phyloP scores from a whole-genome alignment of 2,329 filamentous ascomycete genomes.

The Alternaria solani region DNA sequence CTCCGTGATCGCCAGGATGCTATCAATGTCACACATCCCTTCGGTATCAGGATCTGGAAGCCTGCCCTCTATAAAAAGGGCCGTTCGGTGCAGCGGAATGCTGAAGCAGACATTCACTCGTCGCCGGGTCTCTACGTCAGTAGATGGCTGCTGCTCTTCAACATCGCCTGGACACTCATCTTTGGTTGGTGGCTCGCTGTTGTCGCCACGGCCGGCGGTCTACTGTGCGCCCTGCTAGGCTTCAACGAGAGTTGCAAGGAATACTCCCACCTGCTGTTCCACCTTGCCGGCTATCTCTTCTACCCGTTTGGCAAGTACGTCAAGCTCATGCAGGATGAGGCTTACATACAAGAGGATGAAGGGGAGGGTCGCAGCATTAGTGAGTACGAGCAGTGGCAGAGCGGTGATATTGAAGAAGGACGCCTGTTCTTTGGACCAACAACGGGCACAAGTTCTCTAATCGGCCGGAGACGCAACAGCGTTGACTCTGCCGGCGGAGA shows the following conservation, averaged over 20 bases:
- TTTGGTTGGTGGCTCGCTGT: slow-evolving; percentile 97
- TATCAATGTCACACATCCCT: slow-evolving; percentile 98
- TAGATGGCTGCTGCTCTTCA: slow-evolving; percentile 85
- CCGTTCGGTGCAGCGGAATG: slow-evolving; percentile 93
- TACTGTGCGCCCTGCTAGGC: slow-evolving; percentile 80
- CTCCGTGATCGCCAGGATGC: slow-evolving; percentile 95
- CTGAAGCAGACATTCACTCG: slow-evolving; percentile 96
- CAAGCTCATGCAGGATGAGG: slow-evolving; percentile 89
- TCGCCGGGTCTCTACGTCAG: slow-evolving; percentile 87
- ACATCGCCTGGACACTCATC: slow-evolving; percentile 85
- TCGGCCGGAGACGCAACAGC: slow-evolving; percentile 86
- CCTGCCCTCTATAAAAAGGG: slow-evolving; percentile 98
- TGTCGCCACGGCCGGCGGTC: slow-evolving; percentile 75
- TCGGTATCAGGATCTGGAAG: slow-evolving; percentile 99
- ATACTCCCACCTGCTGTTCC: slow-evolving; percentile 86
- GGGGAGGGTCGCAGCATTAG: slow-evolving; percentile 96
- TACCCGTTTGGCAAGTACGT: slow-evolving; percentile 98
- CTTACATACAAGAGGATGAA: slow-evolving; percentile 91
- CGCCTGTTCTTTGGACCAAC: slow-evolving; percentile 92
- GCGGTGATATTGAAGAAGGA: slow-evolving; percentile 93
- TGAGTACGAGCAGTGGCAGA: slow-evolving; percentile 99
- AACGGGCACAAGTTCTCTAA: slow-evolving; percentile 72
- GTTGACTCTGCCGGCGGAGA: slow-evolving; percentile 88
- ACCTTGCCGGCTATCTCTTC: slow-evolving; percentile 84
- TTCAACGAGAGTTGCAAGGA: slow-evolving; percentile 80